Percentiles rank a stretch among this genome's conserved stretches.
Conservation (phyloP, 495 filamentous ascomycete species). For the Margaritispora aquatica region DNA sequence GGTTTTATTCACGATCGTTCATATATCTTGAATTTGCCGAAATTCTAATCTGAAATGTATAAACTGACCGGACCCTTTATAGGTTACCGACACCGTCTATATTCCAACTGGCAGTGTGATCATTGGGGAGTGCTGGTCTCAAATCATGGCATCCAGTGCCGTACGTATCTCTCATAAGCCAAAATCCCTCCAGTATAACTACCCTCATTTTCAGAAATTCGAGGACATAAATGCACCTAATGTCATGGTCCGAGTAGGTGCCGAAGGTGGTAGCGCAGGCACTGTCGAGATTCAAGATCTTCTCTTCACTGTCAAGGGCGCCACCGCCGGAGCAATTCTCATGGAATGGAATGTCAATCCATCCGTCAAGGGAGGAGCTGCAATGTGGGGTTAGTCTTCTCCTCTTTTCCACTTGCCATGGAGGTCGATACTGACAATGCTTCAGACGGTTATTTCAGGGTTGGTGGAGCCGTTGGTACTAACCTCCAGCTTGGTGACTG, state of each 20-base stretch:
- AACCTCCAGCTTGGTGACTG: conserved; percentile 48
- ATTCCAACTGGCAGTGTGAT: background rate
- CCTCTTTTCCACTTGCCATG: background rate
- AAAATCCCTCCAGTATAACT: background rate
- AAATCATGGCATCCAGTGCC: background rate
- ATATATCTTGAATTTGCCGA: background rate
- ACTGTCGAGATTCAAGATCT: conserved; percentile 35
- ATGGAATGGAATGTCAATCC: conserved; percentile 28
- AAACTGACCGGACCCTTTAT: background rate
- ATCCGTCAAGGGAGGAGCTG: conserved; percentile 33
- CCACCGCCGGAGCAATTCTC: conserved; percentile 10
- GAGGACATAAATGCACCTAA: conserved; percentile 29
- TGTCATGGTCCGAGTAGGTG: conserved; percentile 47
- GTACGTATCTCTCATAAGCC: background rate
- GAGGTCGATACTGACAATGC: background rate
- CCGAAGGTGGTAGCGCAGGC: conserved; percentile 38
- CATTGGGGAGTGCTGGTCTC: background rate
- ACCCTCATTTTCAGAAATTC: conserved; percentile 29
- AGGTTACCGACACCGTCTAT: background rate
- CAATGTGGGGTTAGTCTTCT: conserved; percentile 43
- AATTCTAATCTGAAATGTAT: background rate
- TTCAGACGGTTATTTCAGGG: conserved; percentile 50
- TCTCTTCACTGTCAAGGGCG: conserved; percentile 20
- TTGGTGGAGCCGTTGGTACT: conserved; percentile 62
- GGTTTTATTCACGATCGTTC: conserved; percentile 27